Evolutionary conservation across 1,284 basidiomycete genomes (phyloP).

Genomic region (Leucoagaricus sp.): DNA sequence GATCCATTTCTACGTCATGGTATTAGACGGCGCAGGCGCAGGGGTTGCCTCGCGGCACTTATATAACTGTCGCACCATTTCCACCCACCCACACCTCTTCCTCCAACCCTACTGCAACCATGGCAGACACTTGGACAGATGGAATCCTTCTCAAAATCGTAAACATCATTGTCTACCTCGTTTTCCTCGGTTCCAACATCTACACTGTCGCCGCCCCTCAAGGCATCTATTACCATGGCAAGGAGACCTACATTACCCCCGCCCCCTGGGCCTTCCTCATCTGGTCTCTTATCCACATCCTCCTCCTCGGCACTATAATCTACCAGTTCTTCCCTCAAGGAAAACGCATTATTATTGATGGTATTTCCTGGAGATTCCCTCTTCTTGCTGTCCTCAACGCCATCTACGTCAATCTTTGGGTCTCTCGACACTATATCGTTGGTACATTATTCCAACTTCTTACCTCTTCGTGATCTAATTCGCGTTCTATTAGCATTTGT

Average conservation of each 20-base stretch:
- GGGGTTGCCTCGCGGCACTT: slow-evolving; percentile 35
- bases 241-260: slow-evolving; percentile 89
- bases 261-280: slow-evolving; percentile 87
- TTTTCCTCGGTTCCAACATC: slow-evolving; percentile 87
- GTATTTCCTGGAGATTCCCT: slow-evolving; percentile 87
- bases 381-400: slow-evolving; percentile 83
- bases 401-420: slow-evolving; percentile 85
- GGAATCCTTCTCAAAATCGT: slow-evolving; percentile 80
- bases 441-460: slow-evolving; percentile 39
- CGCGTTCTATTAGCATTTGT: slow-evolving; percentile 63
- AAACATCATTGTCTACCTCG: slow-evolving; percentile 78
- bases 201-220: slow-evolving; percentile 79
- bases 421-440: slow-evolving; percentile 68
- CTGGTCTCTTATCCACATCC: slow-evolving; percentile 84
- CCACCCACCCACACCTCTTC: slow-evolving; percentile 18
- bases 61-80: slow-evolving; percentile 18
- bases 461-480: slow-evolving; percentile 5
- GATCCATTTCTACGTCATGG: slow-evolving; percentile 18
- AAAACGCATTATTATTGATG: slow-evolving; percentile 81
- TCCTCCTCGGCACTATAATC: slow-evolving; percentile 85
- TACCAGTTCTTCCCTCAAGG: slow-evolving; percentile 89
- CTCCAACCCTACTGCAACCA: slow-evolving; percentile 29
- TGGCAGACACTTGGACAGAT: slow-evolving; percentile 73
- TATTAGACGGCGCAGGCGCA: neutral
- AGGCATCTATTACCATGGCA: slow-evolving; percentile 67